A percentile compares a stretch with the other conserved stretches of the same genome.
Evolutionary conservation across 805 yeast species (phyloP).

Genomic region (Hyphopichia homilentoma): DNA sequence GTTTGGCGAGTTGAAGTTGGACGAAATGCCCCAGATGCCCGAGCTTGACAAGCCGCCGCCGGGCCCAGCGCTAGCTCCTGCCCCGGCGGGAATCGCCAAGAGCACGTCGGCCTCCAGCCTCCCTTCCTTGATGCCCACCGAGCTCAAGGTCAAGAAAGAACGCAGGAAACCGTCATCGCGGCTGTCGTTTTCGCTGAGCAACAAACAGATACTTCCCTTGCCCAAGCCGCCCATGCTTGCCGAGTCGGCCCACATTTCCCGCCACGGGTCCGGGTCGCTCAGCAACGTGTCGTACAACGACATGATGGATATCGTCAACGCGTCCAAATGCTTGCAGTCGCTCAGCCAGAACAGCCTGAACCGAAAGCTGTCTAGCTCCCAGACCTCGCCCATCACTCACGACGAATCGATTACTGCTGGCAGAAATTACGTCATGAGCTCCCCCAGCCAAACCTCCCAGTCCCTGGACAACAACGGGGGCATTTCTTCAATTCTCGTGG

Average conservation of each 20-base stretch:
- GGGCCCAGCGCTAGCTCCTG: not conserved
- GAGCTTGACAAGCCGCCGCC: slow-evolving; percentile 1
- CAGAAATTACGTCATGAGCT: slow-evolving; percentile 1
- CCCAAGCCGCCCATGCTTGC: not conserved
- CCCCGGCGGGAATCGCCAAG: too few relatives aligned
- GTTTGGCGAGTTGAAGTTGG: slow-evolving; percentile 58
- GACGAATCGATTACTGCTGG: not conserved
- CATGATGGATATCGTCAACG: slow-evolving; percentile 30
- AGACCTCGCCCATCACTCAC: slow-evolving; percentile 8
- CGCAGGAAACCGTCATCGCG: not conserved
- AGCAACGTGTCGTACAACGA: slow-evolving; percentile 10
- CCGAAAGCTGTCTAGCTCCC: slow-evolving; percentile 2
- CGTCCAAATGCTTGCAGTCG: slow-evolving; percentile 33
- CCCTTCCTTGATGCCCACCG: not conserved
- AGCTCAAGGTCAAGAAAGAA: too few relatives aligned
- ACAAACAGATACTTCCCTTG: not conserved
- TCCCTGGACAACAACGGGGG: slow-evolving; percentile 10
- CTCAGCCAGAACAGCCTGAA: slow-evolving; percentile 9
- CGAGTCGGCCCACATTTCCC: not conserved
- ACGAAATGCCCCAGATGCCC: slow-evolving; percentile 13
- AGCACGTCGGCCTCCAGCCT: not conserved
- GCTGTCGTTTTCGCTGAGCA: not conserved
- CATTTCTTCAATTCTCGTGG: slow-evolving; percentile 28
- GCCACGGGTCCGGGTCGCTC: not conserved
- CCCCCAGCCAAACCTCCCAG: not conserved